These are phyloP conservation scores for Jacaranda copaia DNA, from an alignment of 257 asterid genomes.

Conservation along the genomic window DNA sequence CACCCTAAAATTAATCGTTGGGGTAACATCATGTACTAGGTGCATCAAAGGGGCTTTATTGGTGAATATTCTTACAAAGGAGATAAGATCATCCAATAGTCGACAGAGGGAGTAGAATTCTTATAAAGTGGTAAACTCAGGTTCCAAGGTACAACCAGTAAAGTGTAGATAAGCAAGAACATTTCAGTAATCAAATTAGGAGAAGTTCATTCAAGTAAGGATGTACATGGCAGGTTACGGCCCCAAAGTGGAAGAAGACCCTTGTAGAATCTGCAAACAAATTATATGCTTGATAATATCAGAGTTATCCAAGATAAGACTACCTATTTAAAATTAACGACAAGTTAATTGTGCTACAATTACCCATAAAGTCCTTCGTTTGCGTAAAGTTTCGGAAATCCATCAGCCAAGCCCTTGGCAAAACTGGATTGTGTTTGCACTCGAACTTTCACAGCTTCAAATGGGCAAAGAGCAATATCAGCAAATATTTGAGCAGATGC, in stretches of 20 bases:
- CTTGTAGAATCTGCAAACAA: conserved; percentile 64
- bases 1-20: neutral
- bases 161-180: conserved; percentile 14
- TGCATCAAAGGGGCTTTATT: neutral
- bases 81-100: neutral
- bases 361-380: conserved; percentile 71
- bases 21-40: conserved; percentile 7
- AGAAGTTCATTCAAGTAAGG: conserved; percentile 29
- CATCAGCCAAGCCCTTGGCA: conserved; percentile 74
- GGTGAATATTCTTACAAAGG: neutral
- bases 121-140: neutral
- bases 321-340: conserved; percentile 2
- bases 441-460: conserved; percentile 79
- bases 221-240: conserved; percentile 79
- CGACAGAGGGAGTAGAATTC: neutral
- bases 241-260: conserved; percentile 87
- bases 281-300: conserved; percentile 19
- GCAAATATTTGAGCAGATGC: conserved; percentile 87
- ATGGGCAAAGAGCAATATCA: conserved; percentile 81
- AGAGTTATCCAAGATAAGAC: conserved; percentile 22
- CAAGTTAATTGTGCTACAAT: neutral
- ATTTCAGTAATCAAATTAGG: conserved; percentile 15
- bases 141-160: neutral
- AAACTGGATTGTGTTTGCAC: conserved; percentile 65
- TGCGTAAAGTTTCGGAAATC: conserved; percentile 69